Base-by-base conservation (phyloP, 192 early-diverging fungal species). In the Chytriomyces confervae region DNA sequence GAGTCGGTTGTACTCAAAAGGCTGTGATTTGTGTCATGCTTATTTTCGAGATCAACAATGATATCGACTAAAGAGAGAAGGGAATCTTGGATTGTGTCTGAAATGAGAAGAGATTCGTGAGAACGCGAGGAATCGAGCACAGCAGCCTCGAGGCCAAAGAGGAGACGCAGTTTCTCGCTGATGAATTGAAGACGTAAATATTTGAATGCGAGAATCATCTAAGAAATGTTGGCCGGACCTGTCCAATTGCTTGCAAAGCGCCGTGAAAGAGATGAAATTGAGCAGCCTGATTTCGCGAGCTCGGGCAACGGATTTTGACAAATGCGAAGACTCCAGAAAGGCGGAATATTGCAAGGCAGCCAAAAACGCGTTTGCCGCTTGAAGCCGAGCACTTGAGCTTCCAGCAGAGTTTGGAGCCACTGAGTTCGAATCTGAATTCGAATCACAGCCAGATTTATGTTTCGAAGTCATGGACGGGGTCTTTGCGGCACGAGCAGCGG, bases 301-400 rank as follows among this genome's bases (percentile, higher is more conserved):
- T 13, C 72, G 72, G 3, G 18, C 45, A 3, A 74, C 72, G 1
- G 20, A 24, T 3, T 50, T 18, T 20, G 60, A 16, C 7, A 10
- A 13, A 13, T 60, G 50, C 2, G 57, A 23, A 43, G 60, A 18
- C 43, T 74, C 72, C 8, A 74, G 45, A 43, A 47, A 74, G 16
- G 61, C 53, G n/a, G 72, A 8, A 49, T 74, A 74, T 10, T 74
- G 8, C 8, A 74, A 45, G 16, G 72, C 72, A 20, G 60, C 11
- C 43, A 74, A 11, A 45, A 63, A 62, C 23, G 61, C 62, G 9
- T n/a, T 36, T 23, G 72, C 72, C 7, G 72, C 72, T 7, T 45
- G 60, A 9, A 74, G 61, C 3, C 72, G 72, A 6, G 53, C 36
- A 29, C 60, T 36, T 36, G 36, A 36, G 36, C 36, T 36, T 36